A percentile compares a stretch with the other conserved stretches of the same genome.
Conservation (phyloP, 1,284 basidiomycete species). For the Pyrrhoderma noxium region DNA sequence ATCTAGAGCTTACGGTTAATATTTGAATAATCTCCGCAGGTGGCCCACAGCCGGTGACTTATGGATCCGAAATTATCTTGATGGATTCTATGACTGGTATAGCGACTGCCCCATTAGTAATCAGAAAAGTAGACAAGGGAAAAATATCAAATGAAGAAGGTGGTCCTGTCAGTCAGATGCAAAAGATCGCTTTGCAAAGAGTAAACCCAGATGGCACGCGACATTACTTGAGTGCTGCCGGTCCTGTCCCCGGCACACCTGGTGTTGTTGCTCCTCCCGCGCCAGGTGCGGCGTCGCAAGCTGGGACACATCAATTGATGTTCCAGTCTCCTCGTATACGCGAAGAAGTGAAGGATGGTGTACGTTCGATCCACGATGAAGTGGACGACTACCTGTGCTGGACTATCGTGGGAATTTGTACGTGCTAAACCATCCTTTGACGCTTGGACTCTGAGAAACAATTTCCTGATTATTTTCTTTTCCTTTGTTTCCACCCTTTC, state of each 20-base stretch:
- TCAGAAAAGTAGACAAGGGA: conserved; percentile 91
- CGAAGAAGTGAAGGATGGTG: conserved; percentile 69
- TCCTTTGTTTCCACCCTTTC: too few species aligned
- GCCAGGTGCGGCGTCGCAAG: conserved; percentile 62
- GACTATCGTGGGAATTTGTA: conserved; percentile 94
- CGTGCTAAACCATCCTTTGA: conserved; percentile 29
- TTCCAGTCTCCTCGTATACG: conserved; percentile 69
- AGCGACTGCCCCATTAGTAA: conserved; percentile 78
- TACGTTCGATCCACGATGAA: conserved; percentile 66
- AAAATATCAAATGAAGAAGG: conserved; percentile 75
- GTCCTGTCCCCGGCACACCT: conserved; percentile 69
- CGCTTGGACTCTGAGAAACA: not conserved
- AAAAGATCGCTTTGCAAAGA: conserved; percentile 87
- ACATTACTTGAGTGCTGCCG: conserved; percentile 78
- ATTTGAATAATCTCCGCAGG: conserved; percentile 25
- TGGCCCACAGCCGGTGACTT: conserved; percentile 78
- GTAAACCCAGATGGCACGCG: conserved; percentile 73
- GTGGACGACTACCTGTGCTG: conserved; percentile 93
- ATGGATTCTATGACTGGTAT: conserved; percentile 81
- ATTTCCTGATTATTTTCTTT: conserved; percentile 22
- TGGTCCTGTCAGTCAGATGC: conserved; percentile 92
- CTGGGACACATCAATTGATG: conserved; percentile 71
- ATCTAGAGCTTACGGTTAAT: conserved; percentile 13
- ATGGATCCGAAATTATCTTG: conserved; percentile 83
- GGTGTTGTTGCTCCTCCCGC: conserved; percentile 55